Percentiles rank a stretch among this genome's conserved stretches.
phyloP scores from a whole-genome alignment of 1,284 basidiomycete species.

The Termitomyces sp. region DNA sequence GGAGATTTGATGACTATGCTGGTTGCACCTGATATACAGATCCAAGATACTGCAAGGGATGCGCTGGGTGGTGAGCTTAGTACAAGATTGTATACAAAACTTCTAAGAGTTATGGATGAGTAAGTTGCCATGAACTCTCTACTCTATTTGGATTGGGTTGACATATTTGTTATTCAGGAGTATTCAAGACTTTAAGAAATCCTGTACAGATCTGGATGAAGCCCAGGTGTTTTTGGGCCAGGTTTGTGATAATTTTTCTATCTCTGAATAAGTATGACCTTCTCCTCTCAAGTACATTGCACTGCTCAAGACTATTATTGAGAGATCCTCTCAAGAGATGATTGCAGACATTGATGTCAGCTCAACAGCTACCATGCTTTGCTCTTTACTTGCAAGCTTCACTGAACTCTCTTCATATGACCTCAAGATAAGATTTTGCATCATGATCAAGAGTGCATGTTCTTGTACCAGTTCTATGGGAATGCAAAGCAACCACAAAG shows the following conservation, averaged over 20 bases:
- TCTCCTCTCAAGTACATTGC: conserved; percentile 53
- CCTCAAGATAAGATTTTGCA: conserved; percentile 73
- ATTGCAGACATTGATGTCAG: conserved; percentile 70
- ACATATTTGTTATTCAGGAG: conserved; percentile 17
- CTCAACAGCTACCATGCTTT: conserved; percentile 58
- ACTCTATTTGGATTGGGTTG: neutral
- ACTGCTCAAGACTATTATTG: conserved; percentile 71
- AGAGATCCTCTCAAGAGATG: conserved; percentile 55
- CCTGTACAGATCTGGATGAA: conserved; percentile 38
- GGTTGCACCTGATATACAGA: conserved; percentile 56
- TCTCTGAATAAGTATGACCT: neutral
- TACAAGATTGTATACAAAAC: conserved; percentile 56
- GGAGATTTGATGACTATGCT: conserved; percentile 68
- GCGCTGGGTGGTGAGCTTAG: conserved; percentile 77
- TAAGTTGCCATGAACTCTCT: conserved; percentile 32
- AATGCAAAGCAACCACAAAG: conserved; percentile 59
- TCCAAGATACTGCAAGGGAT: conserved; percentile 74
- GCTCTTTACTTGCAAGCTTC: conserved; percentile 62
- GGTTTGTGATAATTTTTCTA: conserved; percentile 30
- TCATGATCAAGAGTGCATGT: conserved; percentile 66
- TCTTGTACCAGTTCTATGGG: conserved; percentile 56
- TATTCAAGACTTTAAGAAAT: conserved; percentile 26
- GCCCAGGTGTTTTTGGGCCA: conserved; percentile 71
- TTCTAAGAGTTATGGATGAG: conserved; percentile 72
- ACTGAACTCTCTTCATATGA: conserved; percentile 51